Base-by-base conservation (phyloP, 73 alveolate species). In the Effrenium voratum region DNA sequence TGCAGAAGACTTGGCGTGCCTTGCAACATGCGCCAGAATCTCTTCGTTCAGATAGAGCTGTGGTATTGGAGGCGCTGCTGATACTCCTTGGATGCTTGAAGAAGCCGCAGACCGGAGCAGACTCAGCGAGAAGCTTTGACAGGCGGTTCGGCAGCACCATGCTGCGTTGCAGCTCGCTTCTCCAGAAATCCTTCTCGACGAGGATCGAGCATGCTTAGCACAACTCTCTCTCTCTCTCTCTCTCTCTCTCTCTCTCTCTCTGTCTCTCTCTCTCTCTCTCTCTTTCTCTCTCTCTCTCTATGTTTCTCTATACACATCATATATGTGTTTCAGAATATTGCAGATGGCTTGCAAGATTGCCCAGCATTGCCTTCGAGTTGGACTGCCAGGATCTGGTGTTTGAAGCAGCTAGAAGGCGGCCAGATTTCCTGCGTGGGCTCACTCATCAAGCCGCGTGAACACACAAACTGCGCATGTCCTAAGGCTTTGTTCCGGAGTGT, bases 111-210 rank as follows among this genome's bases (percentile, higher is more conserved):
- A n/a, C n/a, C n/a, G n/a, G n/a, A n/a, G n/a, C n/a, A n/a, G n/a
- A n/a, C n/a, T n/a, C n/a, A n/a, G n/a, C n/a, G n/a, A n/a, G n/a
- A n/a, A n/a, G 16, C 30, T 24, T 16, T 5, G 63, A 24, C 38
- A 86, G 94, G 95, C 95, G 13, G 95, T 87, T 49, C 95, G 76
- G 49, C 95, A 87, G 49, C 95, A 87, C 46, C 95, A 87, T 66
- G 79, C 95, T 41, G 95, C 95, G 5, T 36, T 87, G 85, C 66
- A 66, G 12, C 40, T 63, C 68, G 95, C 95, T 41, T 60, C 84
- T 55, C 95, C 95, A 46, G 76, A 77, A 3, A 70, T 60, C 30
- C 70, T 87, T 28, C 41, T 41, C 40, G 95, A 87, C 26, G 95
- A 87, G 94, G 94, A 30, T 10, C 55, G 26, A 2, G 32, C 40